phyloP scores from a whole-genome alignment of 2,329 filamentous ascomycete genomes.

The Monosporascus sp. region DNA sequence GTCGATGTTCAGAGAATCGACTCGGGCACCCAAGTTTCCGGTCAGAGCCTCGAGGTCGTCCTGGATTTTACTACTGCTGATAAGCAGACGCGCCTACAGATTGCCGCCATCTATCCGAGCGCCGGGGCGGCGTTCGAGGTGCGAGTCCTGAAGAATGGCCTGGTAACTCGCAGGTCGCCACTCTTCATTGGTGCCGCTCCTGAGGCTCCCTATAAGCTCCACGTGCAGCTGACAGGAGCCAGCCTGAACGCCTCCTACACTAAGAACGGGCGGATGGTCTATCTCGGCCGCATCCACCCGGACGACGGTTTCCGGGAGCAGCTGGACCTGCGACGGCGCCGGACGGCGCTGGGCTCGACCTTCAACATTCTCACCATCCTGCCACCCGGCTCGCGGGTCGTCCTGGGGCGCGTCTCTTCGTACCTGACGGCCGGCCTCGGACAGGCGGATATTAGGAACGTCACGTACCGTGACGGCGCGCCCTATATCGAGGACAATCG shows the following conservation, averaged over 20 bases:
- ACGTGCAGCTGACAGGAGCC: not conserved
- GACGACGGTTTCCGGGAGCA: not conserved
- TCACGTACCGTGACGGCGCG: conserved; percentile 1
- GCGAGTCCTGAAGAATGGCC: not conserved
- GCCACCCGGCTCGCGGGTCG: not conserved
- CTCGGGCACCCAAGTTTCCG: not conserved
- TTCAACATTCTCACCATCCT: not conserved
- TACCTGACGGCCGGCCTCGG: conserved; percentile 1
- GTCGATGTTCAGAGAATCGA: not conserved
- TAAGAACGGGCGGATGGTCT: not conserved
- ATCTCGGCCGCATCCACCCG: conserved; percentile 1
- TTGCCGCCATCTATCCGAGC: not conserved
- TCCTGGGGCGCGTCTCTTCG: not conserved
- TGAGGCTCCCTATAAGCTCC: not conserved
- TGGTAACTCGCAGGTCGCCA: not conserved
- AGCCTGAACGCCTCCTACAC: conserved; percentile 1
- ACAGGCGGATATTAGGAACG: not conserved
- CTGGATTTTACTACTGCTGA: not conserved
- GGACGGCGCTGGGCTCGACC: not conserved
- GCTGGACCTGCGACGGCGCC: not conserved
- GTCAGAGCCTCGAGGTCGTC: not conserved
- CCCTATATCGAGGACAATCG: not conserved
- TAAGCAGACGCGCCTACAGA: not conserved
- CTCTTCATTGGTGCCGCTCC: not conserved
- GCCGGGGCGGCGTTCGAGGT: not conserved